These are phyloP conservation scores for Euphorbia celastroides DNA, from an alignment of 441 rosid genomes.

Conservation along the genomic window DNA sequence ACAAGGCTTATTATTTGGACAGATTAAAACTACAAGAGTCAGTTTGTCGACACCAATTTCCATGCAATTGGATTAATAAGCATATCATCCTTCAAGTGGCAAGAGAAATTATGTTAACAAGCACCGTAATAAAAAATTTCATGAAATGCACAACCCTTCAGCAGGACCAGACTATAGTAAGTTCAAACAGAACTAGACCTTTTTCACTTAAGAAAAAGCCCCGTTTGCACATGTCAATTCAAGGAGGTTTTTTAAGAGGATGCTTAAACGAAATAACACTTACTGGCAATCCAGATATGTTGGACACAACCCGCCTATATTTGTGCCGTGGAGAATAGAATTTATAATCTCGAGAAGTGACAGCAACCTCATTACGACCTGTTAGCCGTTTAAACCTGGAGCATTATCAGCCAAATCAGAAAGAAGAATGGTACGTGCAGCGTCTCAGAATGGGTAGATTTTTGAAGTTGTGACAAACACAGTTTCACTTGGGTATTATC, in stretches of 20 bases:
- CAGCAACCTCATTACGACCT: constrained; percentile 71
- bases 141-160: not conserved
- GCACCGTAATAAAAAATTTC: not conserved
- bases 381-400: constrained; percentile 81
- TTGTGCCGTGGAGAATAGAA: constrained; percentile 93
- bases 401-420: constrained; percentile 25
- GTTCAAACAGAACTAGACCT: not conserved
- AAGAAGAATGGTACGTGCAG: not conserved
- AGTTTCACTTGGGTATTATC: not conserved
- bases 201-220: constrained; percentile 8
- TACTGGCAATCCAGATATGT: constrained; percentile 59
- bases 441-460: not conserved
- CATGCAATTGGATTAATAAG: not conserved
- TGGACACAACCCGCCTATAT: constrained; percentile 51
- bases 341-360: constrained; percentile 72
- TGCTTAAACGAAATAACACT: constrained; percentile 32
- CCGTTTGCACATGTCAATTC: not conserved
- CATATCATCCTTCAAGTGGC: not conserved
- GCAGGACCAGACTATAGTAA: not conserved
- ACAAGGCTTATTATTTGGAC: not conserved
- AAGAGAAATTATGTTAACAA: not conserved
- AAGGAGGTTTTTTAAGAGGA: not conserved
- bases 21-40: not conserved
- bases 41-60: not conserved
- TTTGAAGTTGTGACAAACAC: not conserved